Percentiles rank a stretch among this genome's conserved stretches.
phyloP scores from a whole-genome alignment of 2,329 filamentous ascomycete species.

The Phyllosticta citribraziliensis region DNA sequence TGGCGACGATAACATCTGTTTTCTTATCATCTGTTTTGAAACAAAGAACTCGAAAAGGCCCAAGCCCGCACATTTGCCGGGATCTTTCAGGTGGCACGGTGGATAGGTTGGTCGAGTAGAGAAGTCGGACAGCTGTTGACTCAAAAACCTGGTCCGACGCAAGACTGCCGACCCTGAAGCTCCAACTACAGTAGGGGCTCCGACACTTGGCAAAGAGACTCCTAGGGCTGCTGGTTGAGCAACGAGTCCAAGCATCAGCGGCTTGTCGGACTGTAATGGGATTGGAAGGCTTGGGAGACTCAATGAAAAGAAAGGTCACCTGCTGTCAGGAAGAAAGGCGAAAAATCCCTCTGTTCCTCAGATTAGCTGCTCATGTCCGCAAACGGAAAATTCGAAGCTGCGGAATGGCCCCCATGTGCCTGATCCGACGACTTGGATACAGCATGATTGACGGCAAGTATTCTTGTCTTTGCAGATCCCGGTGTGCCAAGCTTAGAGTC shows the following conservation, averaged over 20 bases:
- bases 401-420: neutral
- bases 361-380: neutral
- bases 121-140: neutral
- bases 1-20: neutral
- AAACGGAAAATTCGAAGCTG: neutral
- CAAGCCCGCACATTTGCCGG: neutral
- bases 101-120: neutral
- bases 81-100: neutral
- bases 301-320: neutral
- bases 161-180: neutral
- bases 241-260: neutral
- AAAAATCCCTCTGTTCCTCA: neutral
- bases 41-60: neutral
- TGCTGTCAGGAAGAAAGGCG: neutral
- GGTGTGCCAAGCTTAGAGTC: neutral
- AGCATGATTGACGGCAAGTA: neutral
- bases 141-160: neutral
- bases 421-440: neutral
- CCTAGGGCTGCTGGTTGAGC: neutral
- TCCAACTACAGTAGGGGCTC: neutral
- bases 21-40: neutral
- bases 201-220: neutral
- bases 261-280: neutral
- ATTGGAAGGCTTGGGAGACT: neutral
- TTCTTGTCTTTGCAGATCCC: neutral